These are phyloP conservation scores for Fimicolochytrium jonesii DNA, from an alignment of 192 early-diverging fungal species.

Conservation along the genomic window DNA sequence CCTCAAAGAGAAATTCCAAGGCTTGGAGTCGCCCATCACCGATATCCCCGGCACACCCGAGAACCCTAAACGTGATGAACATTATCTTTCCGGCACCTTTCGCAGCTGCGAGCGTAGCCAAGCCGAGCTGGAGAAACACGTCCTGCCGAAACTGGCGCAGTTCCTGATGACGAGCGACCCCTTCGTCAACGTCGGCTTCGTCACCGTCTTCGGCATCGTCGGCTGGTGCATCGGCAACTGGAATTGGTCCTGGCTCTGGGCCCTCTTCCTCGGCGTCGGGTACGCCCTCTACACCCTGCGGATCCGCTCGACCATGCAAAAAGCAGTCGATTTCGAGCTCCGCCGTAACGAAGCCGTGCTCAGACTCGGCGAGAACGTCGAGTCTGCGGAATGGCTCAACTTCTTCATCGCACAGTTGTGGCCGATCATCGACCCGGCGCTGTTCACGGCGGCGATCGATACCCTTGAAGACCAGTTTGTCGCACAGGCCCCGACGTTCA, in stretches of 20 bases:
- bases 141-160: conserved; percentile 16
- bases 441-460: conserved; percentile 24
- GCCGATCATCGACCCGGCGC: conserved; percentile 28
- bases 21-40: conserved; percentile 15
- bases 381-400: conserved; percentile 31
- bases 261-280: conserved; percentile 1
- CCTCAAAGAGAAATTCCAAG: conserved; percentile 18
- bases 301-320: conserved; percentile 8
- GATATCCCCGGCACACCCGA: conserved; percentile 24
- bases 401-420: conserved; percentile 30
- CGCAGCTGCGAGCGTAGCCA: not conserved
- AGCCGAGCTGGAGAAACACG: conserved; percentile 1
- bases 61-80: not conserved
- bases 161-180: conserved; percentile 25
- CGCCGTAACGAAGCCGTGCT: conserved; percentile 19
- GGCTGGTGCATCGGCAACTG: conserved; percentile 24
- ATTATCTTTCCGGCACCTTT: conserved; percentile 5
- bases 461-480: conserved; percentile 27
- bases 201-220: not conserved
- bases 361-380: conserved; percentile 17
- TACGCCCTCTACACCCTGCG: conserved; percentile 1
- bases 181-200: conserved; percentile 13
- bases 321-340: conserved; percentile 17
- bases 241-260: conserved; percentile 25
- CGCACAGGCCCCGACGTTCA: conserved; percentile 23